A percentile compares a stretch with the other conserved stretches of the same genome.
These are phyloP conservation scores for Silybum marianum DNA, from an alignment of 129 eudicot species.

Conservation along the genomic window DNA sequence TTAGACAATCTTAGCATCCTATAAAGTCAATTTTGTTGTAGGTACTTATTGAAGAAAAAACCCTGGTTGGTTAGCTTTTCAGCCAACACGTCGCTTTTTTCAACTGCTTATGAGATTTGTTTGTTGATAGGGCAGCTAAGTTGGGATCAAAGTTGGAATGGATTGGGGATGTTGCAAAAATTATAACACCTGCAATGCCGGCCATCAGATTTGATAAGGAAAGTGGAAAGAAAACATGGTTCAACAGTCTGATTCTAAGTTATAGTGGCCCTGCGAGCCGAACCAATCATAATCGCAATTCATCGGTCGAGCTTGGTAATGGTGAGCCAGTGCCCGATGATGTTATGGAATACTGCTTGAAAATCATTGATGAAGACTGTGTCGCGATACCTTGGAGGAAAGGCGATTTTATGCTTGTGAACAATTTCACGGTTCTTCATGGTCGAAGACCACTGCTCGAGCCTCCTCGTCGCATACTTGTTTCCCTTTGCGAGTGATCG, in stretches of 20 bases:
- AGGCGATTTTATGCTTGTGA: constrained; percentile 70
- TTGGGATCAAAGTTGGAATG: constrained; percentile 79
- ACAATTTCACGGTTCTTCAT: constrained; percentile 82
- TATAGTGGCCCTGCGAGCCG: constrained; percentile 56
- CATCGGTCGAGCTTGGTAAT: constrained; percentile 62
- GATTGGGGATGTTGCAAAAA: constrained; percentile 48
- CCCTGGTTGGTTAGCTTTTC: not conserved
- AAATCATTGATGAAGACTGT: constrained; percentile 72
- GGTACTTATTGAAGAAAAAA: not conserved
- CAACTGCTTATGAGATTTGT: not conserved
- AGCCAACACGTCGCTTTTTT: not conserved
- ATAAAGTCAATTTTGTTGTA: too few species aligned
- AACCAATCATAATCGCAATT: constrained; percentile 30
- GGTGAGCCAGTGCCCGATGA: constrained; percentile 63
- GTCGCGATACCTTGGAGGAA: constrained; percentile 77
- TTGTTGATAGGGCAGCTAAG: constrained; percentile 68
- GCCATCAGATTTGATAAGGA: constrained; percentile 52
- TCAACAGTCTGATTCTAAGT: constrained; percentile 59
- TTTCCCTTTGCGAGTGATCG: constrained; percentile 69
- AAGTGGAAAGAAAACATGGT: constrained; percentile 73
- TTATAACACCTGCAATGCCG: constrained; percentile 66
- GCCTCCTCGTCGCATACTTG: constrained; percentile 78
- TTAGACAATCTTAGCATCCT: too few species aligned
- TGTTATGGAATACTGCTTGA: constrained; percentile 46
- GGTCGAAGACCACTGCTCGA: constrained; percentile 54